Percentiles rank a stretch among this genome's conserved stretches.
phyloP scores from a whole-genome alignment of 768 basidiomycete species.

The Paxillus involutus region DNA sequence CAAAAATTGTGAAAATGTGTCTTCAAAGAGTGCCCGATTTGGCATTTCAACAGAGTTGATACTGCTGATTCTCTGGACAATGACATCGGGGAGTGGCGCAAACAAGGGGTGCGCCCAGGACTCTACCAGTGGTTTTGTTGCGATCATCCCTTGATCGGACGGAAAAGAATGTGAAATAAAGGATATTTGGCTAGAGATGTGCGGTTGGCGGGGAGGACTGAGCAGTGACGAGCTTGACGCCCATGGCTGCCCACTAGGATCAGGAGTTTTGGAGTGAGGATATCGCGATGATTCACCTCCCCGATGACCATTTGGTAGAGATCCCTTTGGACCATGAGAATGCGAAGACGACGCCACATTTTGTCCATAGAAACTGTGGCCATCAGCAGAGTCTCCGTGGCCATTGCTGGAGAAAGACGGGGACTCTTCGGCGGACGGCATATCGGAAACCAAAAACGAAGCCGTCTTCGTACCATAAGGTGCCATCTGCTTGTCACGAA shows the following conservation, averaged over 20 bases:
- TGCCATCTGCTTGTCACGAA: slow-evolving; percentile 36
- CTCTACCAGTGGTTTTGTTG: slow-evolving; percentile 45
- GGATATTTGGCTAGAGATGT: slow-evolving; percentile 31
- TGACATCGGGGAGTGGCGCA: slow-evolving; percentile 55
- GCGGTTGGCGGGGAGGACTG: slow-evolving; percentile 22
- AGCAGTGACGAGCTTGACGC: slow-evolving; percentile 20
- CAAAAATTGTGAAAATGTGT: slow-evolving; percentile 47
- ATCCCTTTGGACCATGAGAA: slow-evolving; percentile 21
- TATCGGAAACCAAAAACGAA: slow-evolving; percentile 46
- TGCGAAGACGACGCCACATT: slow-evolving; percentile 41
- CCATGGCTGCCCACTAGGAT: slow-evolving; percentile 19
- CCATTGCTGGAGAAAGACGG: slow-evolving; percentile 12
- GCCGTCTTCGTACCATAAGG: slow-evolving; percentile 49
- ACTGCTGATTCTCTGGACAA: slow-evolving; percentile 53
- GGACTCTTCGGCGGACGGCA: slow-evolving; percentile 33
- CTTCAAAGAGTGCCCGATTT: slow-evolving; percentile 51
- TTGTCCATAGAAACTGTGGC: slow-evolving; percentile 48
- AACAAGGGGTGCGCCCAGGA: slow-evolving; percentile 62
- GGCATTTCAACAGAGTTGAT: slow-evolving; percentile 64
- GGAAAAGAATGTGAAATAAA: slow-evolving; percentile 46
- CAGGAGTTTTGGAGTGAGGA: slow-evolving; percentile 21
- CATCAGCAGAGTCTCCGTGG: slow-evolving; percentile 27
- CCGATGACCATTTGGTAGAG: slow-evolving; percentile 21
- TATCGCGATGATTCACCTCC: slow-evolving; percentile 15
- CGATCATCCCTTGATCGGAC: slow-evolving; percentile 36